Percentiles rank a stretch among this genome's conserved stretches.
phyloP scores from a whole-genome alignment of 2,329 filamentous ascomycete genomes.

The Sclerotiophoma versabilis region DNA sequence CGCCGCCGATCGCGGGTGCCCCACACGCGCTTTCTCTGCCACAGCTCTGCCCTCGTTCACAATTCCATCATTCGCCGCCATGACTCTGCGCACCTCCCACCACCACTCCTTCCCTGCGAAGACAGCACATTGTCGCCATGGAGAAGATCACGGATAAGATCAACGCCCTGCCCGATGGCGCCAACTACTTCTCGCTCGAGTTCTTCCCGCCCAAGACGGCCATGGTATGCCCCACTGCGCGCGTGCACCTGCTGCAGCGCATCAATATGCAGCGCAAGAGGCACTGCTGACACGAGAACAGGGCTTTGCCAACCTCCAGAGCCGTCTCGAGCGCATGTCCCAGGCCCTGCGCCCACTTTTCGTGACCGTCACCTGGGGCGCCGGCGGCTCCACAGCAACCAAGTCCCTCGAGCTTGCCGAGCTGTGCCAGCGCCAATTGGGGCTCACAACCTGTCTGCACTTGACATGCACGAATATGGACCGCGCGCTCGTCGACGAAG shows the following conservation, averaged over 20 bases:
- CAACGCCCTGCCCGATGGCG: conserved; percentile 80
- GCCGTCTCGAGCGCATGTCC: conserved; percentile 93
- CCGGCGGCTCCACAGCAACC: conserved; percentile 86
- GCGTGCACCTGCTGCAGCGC: neutral
- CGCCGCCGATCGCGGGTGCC: conserved; percentile 29
- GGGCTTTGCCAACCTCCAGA: conserved; percentile 92
- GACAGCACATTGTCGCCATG: conserved; percentile 27
- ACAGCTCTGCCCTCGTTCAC: conserved; percentile 34
- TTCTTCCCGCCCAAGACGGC: conserved; percentile 99
- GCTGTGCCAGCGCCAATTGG: conserved; percentile 89
- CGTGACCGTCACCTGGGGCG: conserved; percentile 97
- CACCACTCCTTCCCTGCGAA: conserved; percentile 4
- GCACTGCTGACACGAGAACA: conserved; percentile 35
- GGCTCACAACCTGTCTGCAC: conserved; percentile 93
- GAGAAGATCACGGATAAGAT: conserved; percentile 92
- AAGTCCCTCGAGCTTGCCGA: conserved; percentile 95
- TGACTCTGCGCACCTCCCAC: conserved; percentile 36
- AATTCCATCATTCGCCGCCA: conserved; percentile 33
- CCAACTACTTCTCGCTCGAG: conserved; percentile 93
- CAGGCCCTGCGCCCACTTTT: conserved; percentile 89
- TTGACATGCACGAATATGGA: conserved; percentile 99
- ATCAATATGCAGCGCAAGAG: neutral
- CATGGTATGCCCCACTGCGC: conserved; percentile 64
- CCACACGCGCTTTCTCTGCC: conserved; percentile 31
- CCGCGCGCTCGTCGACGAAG: conserved; percentile 81